phyloP scores from a whole-genome alignment of 257 asterid genomes.

The Fraxinus quadrangulata region DNA sequence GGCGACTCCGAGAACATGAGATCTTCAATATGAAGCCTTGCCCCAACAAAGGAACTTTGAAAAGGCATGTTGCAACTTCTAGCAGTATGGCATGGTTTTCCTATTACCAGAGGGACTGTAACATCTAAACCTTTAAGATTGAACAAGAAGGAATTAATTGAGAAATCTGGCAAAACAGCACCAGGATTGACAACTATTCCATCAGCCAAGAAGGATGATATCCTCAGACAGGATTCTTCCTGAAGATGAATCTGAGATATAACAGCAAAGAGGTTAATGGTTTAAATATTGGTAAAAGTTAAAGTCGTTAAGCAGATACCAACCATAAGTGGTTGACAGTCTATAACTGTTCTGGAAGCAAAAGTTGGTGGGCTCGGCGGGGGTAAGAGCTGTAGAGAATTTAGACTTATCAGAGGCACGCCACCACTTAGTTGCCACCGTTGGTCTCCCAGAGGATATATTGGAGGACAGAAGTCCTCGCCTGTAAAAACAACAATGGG shows the following conservation, averaged over 20 bases:
- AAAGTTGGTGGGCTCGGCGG: conserved; percentile 83
- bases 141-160: conserved; percentile 60
- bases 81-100: conserved; percentile 38
- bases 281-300: not conserved
- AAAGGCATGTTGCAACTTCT: conserved; percentile 36
- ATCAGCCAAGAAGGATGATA: conserved; percentile 91
- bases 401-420: conserved; percentile 72
- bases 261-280: conserved; percentile 23
- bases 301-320: conserved; percentile 1
- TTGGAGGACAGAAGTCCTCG: conserved; percentile 80
- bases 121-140: conserved; percentile 72
- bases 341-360: conserved; percentile 80
- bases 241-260: conserved; percentile 84
- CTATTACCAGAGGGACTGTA: conserved; percentile 67
- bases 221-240: conserved; percentile 95
- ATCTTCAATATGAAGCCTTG: conserved; percentile 80
- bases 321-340: conserved; percentile 91
- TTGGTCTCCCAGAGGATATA: conserved; percentile 86
- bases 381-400: conserved; percentile 82
- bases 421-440: conserved; percentile 57
- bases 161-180: conserved; percentile 66
- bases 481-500: conserved; percentile 47
- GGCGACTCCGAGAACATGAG: conserved; percentile 80
- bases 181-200: conserved; percentile 77
- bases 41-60: conserved; percentile 76